These are phyloP conservation scores for Populus ilicifolia DNA, from an alignment of 345 rosid genomes.

Conservation along the genomic window DNA sequence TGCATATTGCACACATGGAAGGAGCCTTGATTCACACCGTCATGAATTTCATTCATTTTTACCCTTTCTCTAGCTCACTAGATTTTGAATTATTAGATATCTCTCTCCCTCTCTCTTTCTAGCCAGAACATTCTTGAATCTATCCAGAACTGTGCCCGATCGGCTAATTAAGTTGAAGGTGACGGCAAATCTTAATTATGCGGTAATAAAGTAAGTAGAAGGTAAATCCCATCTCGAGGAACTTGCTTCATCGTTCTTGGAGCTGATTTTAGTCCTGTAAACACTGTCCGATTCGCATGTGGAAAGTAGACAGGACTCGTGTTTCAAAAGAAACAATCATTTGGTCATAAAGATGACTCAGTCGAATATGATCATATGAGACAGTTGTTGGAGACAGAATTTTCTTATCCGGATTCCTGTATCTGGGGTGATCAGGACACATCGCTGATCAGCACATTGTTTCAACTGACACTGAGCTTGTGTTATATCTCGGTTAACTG, in stretches of 20 bases:
- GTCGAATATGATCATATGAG: not conserved
- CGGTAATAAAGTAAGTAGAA: not conserved
- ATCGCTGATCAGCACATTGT: not conserved
- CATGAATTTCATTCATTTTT: not conserved
- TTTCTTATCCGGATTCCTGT: not conserved
- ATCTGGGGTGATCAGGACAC: not conserved
- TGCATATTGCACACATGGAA: not conserved
- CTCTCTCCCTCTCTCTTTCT: not conserved
- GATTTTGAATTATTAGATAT: not conserved
- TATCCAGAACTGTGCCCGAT: too few species aligned
- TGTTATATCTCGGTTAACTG: not conserved
- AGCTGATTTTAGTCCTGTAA: too few species aligned
- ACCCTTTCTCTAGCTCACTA: not conserved
- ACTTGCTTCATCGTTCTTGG: not conserved
- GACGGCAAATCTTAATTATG: not conserved
- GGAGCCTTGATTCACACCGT: not conserved
- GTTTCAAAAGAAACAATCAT: slow-evolving; percentile 1
- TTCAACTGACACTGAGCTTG: not conserved
- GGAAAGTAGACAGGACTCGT: not conserved
- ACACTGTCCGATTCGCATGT: not conserved
- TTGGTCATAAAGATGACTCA: not conserved
- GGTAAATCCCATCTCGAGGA: not conserved
- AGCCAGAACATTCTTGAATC: not conserved
- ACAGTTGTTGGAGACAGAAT: not conserved
- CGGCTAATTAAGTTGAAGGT: not conserved